These are phyloP conservation scores for Tephrocybe sp. DNA, from an alignment of 768 basidiomycete species.

Conservation along the genomic window DNA sequence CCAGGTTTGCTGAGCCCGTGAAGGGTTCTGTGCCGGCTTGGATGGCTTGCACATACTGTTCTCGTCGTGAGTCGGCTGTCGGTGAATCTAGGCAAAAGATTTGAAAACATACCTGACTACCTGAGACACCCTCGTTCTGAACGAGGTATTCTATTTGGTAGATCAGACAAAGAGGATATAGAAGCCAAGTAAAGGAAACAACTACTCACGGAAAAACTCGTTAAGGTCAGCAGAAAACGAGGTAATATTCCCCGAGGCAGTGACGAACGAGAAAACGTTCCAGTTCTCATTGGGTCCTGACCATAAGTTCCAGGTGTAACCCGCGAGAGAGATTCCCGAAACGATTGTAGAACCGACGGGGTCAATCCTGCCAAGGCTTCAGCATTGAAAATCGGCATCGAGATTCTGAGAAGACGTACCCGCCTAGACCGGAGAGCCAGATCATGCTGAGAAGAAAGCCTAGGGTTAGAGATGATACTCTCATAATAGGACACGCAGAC, in stretches of 20 bases:
- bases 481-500: slow-evolving; percentile 12
- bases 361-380: slow-evolving; percentile 54
- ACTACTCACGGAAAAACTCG: slow-evolving; percentile 51
- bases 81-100: neutral
- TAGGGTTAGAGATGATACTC: no score
- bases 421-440: slow-evolving; percentile 58
- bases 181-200: neutral
- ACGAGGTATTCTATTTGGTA: slow-evolving; percentile 42
- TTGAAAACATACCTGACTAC: slow-evolving; percentile 37
- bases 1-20: slow-evolving; percentile 46
- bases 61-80: neutral
- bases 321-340: slow-evolving; percentile 41
- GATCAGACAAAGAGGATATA: slow-evolving; percentile 3
- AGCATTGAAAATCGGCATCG: neutral
- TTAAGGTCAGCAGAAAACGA: slow-evolving; percentile 54
- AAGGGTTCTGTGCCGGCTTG: slow-evolving; percentile 59
- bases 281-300: slow-evolving; percentile 52
- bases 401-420: slow-evolving; percentile 34
- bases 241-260: slow-evolving; percentile 43
- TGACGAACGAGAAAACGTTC: slow-evolving; percentile 59
- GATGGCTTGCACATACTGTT: slow-evolving; percentile 51
- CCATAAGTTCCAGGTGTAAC: slow-evolving; percentile 59
- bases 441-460: no score
- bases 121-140: slow-evolving; percentile 44
- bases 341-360: slow-evolving; percentile 52